Evolutionary conservation across 805 yeast species (phyloP).

Genomic region (Citeromyces matritensis): DNA sequence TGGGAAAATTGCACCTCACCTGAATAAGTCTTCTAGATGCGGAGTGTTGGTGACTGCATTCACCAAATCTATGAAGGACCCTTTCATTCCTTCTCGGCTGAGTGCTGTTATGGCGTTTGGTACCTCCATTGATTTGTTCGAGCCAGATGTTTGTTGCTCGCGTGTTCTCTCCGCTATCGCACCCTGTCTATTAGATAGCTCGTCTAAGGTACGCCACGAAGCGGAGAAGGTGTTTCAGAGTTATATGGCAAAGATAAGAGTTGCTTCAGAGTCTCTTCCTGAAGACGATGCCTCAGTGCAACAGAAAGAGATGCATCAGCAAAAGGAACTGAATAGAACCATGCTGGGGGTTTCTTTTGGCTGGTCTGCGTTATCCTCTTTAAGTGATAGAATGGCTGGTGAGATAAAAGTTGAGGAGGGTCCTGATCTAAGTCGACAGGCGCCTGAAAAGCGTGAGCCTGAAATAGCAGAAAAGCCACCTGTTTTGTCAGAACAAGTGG

Average conservation of each 20-base stretch:
- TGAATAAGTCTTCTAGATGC: conserved; percentile 41
- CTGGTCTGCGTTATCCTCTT: conserved; percentile 4
- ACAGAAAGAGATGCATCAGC: conserved; percentile 8
- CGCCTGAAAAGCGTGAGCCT: not conserved
- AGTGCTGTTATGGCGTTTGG: conserved; percentile 68
- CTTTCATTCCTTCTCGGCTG: conserved; percentile 57
- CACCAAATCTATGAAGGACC: conserved; percentile 68
- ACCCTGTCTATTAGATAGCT: conserved; percentile 66
- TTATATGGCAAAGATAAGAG: conserved; percentile 38
- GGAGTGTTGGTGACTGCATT: conserved; percentile 80
- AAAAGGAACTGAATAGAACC: conserved; percentile 5
- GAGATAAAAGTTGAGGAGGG: conserved; percentile 2
- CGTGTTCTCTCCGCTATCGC: conserved; percentile 77
- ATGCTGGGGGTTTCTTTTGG: conserved; percentile 10
- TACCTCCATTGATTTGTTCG: conserved; percentile 45
- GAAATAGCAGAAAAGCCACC: not conserved
- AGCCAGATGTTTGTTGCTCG: conserved; percentile 63
- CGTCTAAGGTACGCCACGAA: conserved; percentile 51
- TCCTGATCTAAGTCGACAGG: too few relatives aligned
- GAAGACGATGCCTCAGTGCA: conserved; percentile 7
- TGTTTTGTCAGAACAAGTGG: not conserved
- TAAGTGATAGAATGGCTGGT: conserved; percentile 3
- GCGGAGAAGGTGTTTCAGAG: conserved; percentile 56
- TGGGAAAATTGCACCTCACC: conserved; percentile 43
- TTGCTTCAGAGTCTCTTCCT: conserved; percentile 22